Percentiles rank a stretch among this genome's conserved stretches.
phyloP scores from a whole-genome alignment of 768 basidiomycete genomes.

The Chalciporus pseudorubinellus region DNA sequence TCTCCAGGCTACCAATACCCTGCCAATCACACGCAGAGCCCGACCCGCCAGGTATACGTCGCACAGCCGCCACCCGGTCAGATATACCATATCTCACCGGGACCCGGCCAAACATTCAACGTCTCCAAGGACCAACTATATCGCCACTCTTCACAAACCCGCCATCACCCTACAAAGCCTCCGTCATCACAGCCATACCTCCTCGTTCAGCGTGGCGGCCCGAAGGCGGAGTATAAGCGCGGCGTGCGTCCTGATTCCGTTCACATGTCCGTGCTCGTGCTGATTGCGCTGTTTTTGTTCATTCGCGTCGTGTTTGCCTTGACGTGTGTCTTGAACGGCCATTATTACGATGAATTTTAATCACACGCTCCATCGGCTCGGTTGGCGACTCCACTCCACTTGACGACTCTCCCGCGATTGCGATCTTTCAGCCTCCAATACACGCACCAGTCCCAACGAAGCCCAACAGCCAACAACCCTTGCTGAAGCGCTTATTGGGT shows the following conservation, averaged over 20 bases:
- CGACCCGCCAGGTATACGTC: slow-evolving; percentile 17
- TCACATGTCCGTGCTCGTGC: slow-evolving; percentile 13
- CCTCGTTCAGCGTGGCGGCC: slow-evolving; percentile 25
- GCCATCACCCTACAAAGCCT: slow-evolving; percentile 22
- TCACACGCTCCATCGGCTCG: background rate
- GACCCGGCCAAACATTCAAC: slow-evolving; percentile 8
- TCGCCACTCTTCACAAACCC: slow-evolving; percentile 18
- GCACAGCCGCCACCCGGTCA: slow-evolving; percentile 31
- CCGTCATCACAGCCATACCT: slow-evolving; percentile 27
- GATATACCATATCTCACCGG: slow-evolving; percentile 16
- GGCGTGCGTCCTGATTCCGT: slow-evolving; percentile 23
- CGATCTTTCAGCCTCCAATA: slow-evolving; percentile 19
- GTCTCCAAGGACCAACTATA: slow-evolving; percentile 18
- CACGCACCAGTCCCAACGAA: slow-evolving; percentile 30
- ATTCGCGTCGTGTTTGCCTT: slow-evolving; percentile 5
- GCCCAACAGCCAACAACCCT: slow-evolving; percentile 27
- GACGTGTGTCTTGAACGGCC: background rate
- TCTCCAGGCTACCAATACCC: slow-evolving; percentile 22
- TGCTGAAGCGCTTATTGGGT: slow-evolving; percentile 31
- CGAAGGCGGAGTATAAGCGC: slow-evolving; percentile 32
- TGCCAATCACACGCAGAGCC: slow-evolving; percentile 7
- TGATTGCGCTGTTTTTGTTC: slow-evolving; percentile 13
- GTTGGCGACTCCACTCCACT: background rate
- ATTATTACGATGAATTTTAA: slow-evolving; percentile 7
- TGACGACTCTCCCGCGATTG: background rate